Evolutionary conservation across 1,139 yeast genomes (phyloP).

Genomic region (Pichia sp.): DNA sequence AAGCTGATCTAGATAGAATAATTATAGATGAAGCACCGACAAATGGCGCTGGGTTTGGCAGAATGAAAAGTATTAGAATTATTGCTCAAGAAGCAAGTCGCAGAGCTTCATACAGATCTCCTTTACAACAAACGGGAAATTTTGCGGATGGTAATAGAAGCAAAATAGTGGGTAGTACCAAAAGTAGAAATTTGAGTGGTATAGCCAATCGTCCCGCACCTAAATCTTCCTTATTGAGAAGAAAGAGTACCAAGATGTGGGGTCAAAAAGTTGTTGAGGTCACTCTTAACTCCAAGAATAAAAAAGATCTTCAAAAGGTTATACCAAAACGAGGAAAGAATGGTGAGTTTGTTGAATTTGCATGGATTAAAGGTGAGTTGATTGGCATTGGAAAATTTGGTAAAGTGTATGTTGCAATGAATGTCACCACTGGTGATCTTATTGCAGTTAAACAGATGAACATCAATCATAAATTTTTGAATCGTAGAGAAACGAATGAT

Average conservation of each 20-base stretch:
- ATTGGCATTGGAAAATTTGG: slow-evolving; percentile 98
- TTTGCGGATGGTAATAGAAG: not conserved
- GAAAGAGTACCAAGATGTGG: slow-evolving; percentile 95
- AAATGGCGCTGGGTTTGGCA: slow-evolving; percentile 27
- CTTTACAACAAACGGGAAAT: not conserved
- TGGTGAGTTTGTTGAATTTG: slow-evolving; percentile 78
- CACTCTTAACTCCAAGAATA: slow-evolving; percentile 34
- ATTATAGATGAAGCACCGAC: slow-evolving; percentile 61
- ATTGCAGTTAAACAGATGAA: slow-evolving; percentile 96
- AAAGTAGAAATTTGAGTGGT: not conserved
- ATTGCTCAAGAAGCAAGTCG: slow-evolving; percentile 88
- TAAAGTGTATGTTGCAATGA: slow-evolving; percentile 86
- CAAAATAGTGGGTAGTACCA: no score
- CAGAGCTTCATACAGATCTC: slow-evolving; percentile 39
- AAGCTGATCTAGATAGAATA: slow-evolving; percentile 88
- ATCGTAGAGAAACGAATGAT: slow-evolving; percentile 48
- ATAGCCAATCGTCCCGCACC: slow-evolving; percentile 7
- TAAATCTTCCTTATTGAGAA: slow-evolving; percentile 37
- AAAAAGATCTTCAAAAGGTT: slow-evolving; percentile 7
- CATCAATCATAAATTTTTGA: slow-evolving; percentile 44
- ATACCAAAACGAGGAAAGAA: slow-evolving; percentile 44
- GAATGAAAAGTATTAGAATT: slow-evolving; percentile 84
- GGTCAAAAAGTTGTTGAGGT: slow-evolving; percentile 92
- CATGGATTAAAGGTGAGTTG: slow-evolving; percentile 96
- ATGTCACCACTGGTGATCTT: slow-evolving; percentile 97